Percentiles rank a stretch among this genome's conserved stretches.
phyloP scores from a whole-genome alignment of 1,284 basidiomycete species.

The Cryptococcus hybrid region DNA sequence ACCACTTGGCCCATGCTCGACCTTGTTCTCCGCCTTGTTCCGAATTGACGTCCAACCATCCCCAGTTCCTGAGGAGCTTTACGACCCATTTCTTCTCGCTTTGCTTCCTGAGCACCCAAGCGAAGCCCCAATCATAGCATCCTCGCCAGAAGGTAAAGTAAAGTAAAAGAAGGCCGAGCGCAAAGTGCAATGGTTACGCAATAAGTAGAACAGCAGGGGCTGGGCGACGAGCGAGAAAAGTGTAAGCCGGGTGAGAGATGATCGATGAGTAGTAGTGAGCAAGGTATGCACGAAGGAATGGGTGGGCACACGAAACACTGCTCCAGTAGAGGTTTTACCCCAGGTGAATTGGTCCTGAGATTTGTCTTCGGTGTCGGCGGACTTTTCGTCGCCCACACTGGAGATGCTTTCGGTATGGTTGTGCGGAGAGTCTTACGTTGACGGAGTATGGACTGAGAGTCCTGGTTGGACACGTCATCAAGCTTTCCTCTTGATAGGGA shows the following conservation, averaged over 20 bases:
- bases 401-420: slow-evolving; percentile 1
- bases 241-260: slow-evolving; percentile 86
- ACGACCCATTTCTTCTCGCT: slow-evolving; percentile 94
- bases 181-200: slow-evolving; percentile 58
- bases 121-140: slow-evolving; percentile 89
- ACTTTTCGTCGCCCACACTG: slow-evolving; percentile 8
- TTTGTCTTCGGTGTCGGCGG: slow-evolving; percentile 6
- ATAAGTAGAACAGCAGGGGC: slow-evolving; percentile 67
- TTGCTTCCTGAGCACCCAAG: slow-evolving; percentile 90
- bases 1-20: slow-evolving; percentile 72
- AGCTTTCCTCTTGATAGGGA: too few species aligned
- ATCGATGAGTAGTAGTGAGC: slow-evolving; percentile 86
- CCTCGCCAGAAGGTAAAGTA: slow-evolving; percentile 88
- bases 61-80: slow-evolving; percentile 68
- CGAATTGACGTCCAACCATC: slow-evolving; percentile 74
- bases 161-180: slow-evolving; percentile 47
- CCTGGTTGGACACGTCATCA: too few species aligned
- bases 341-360: slow-evolving; percentile 63
- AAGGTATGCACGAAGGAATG: slow-evolving; percentile 91
- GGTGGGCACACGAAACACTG: slow-evolving; percentile 93
- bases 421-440: slow-evolving; percentile 3
- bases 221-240: slow-evolving; percentile 75
- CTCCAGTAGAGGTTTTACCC: slow-evolving; percentile 79
- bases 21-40: slow-evolving; percentile 52
- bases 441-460: not conserved